Percentiles rank a stretch among this genome's conserved stretches.
phyloP scores from a whole-genome alignment of 345 rosid species.

The Balakata baccata region DNA sequence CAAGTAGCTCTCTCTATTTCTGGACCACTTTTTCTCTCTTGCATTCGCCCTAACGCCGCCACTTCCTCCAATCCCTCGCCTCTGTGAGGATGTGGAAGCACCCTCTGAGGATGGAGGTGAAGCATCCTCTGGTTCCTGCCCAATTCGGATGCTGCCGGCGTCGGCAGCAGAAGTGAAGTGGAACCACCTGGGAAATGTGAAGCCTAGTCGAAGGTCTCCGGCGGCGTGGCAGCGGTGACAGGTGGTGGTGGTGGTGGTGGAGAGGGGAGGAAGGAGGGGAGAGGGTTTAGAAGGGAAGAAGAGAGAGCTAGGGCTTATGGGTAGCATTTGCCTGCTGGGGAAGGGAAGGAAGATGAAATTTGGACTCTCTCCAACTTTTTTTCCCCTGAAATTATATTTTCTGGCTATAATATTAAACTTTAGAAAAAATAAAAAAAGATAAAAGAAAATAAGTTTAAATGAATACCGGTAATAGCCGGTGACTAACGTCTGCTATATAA shows the following conservation, averaged over 20 bases:
- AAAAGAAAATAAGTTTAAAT: not conserved
- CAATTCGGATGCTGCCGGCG: constrained; percentile 47
- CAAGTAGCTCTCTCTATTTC: constrained; percentile 76
- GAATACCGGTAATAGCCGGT: constrained; percentile 13
- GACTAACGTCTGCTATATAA: not conserved
- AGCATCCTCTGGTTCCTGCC: constrained; percentile 42
- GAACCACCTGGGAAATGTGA: constrained; percentile 48
- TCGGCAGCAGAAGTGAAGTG: constrained; percentile 41
- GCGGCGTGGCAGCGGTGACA: constrained; percentile 63
- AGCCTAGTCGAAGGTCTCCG: constrained; percentile 50
- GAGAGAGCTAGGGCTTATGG: constrained; percentile 44
- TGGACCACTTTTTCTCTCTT: constrained; percentile 70
- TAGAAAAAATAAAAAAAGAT: no score
- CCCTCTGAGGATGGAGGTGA: constrained; percentile 14
- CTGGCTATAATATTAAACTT: no score
- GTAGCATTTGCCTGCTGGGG: constrained; percentile 44
- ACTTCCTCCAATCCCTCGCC: constrained; percentile 26
- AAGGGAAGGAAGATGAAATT: not conserved
- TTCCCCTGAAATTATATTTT: no score
- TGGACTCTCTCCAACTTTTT: no score
- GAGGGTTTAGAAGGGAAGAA: constrained; percentile 41
- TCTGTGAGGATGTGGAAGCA: not conserved
- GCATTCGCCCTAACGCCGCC: constrained; percentile 48
- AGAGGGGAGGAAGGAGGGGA: constrained; percentile 25
- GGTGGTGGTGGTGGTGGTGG: constrained; percentile 31